phyloP scores from a whole-genome alignment of 2,329 filamentous ascomycete genomes.

The Cladosporium halotolerans region DNA sequence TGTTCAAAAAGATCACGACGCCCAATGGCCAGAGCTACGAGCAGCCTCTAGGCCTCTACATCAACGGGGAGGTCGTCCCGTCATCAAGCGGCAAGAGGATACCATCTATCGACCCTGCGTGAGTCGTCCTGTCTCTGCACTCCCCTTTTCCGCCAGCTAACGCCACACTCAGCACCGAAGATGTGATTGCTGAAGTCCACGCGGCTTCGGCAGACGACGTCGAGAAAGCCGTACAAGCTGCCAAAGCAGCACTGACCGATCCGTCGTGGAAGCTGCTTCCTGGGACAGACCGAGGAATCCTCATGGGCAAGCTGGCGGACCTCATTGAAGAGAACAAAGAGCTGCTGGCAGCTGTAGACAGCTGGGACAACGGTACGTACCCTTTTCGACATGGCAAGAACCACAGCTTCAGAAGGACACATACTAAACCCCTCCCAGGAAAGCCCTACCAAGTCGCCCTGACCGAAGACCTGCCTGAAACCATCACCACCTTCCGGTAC shows the following conservation, averaged over 20 bases:
- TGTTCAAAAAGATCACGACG: conserved; percentile 58
- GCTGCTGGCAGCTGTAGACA: conserved; percentile 68
- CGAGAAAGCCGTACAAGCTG: conserved; percentile 63
- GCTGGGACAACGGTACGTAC: conserved; percentile 59
- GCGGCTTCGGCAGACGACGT: conserved; percentile 63
- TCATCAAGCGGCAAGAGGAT: conserved; percentile 53
- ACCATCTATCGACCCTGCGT: conserved; percentile 59
- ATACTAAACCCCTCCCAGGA: conserved; percentile 35
- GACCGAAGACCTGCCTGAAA: conserved; percentile 61
- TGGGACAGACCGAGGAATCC: conserved; percentile 57
- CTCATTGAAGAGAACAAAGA: conserved; percentile 68
- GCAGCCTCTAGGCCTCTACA: conserved; percentile 73
- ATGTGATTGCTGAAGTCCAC: conserved; percentile 49
- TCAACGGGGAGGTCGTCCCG: conserved; percentile 73
- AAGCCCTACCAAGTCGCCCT: conserved; percentile 64
- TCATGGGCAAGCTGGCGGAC: conserved; percentile 68
- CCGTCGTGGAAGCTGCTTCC: conserved; percentile 55
- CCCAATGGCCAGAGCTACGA: conserved; percentile 68
- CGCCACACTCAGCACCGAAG: conserved; percentile 20
- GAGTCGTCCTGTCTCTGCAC: conserved; percentile 22
- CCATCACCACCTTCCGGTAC: conserved; percentile 66
- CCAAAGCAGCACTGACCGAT: conserved; percentile 60
- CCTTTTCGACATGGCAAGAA: no score
- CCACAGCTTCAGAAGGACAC: no score
- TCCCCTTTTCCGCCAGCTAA: no score